These are phyloP conservation scores for Lachnellula hyalina DNA, from an alignment of 2,329 filamentous ascomycete species.

Conservation along the genomic window DNA sequence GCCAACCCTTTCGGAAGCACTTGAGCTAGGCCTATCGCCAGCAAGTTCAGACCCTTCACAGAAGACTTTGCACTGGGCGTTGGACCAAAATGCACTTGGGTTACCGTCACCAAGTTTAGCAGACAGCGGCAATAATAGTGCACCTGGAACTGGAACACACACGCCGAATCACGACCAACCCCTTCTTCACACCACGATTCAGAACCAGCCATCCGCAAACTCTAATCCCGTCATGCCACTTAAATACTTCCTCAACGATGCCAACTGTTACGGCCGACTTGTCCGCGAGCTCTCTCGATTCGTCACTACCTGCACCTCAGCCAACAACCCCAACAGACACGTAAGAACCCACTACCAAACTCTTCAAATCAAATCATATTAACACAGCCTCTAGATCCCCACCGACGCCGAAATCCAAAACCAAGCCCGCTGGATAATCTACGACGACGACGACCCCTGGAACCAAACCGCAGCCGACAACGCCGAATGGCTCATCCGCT, in stretches of 20 bases:
- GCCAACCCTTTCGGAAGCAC: conserved; percentile 16
- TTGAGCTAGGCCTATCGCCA: neutral
- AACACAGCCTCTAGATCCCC: conserved; percentile 35
- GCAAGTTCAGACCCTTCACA: conserved; percentile 10
- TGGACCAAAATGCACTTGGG: conserved; percentile 16
- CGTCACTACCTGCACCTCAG: conserved; percentile 48
- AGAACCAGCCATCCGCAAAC: conserved; percentile 28
- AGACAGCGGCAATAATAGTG: neutral
- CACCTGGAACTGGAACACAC: neutral
- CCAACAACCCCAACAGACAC: conserved; percentile 55
- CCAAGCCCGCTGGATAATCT: conserved; percentile 58
- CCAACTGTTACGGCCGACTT: conserved; percentile 55
- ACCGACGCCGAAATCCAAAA: conserved; percentile 57
- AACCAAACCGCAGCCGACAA: conserved; percentile 61
- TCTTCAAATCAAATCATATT: neutral
- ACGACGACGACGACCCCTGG: conserved; percentile 61
- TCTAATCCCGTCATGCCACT: conserved; percentile 25
- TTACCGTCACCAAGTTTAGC: conserved; percentile 5
- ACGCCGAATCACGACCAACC: conserved; percentile 10
- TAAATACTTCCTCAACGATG: conserved; percentile 49
- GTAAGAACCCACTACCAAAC: conserved; percentile 12
- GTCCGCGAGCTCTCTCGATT: conserved; percentile 49
- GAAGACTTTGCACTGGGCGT: conserved; percentile 25
- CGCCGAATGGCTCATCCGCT: conserved; percentile 56
- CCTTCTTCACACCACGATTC: conserved; percentile 9